Base-by-base conservation (phyloP, 495 filamentous ascomycete genomes). In the Lentithecium fluviatile region DNA sequence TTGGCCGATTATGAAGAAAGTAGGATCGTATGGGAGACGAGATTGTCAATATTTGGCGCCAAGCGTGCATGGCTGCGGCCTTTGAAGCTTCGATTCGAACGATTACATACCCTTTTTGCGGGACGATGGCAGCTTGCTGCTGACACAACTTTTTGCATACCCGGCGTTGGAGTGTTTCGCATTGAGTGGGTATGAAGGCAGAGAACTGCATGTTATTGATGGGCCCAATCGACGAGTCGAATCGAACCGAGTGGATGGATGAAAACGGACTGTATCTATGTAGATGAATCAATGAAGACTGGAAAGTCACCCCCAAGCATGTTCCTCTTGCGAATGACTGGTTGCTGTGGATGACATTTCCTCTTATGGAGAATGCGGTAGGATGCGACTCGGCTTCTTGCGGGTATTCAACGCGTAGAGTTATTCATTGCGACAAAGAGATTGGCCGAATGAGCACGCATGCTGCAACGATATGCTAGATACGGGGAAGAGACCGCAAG, bases 71-170 rank as follows among this genome's bases (percentile, higher is more conserved):
- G n/a, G n/a, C n/a, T n/a, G n/a, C n/a, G n/a, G n/a, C n/a, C n/a
- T n/a, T n/a, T n/a, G 13, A 20, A 13, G 29, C 26, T 51, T 48
- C 40, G 40, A 43, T 43, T 43, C 40, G 40, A 20, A 43, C 40
- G 40, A 43, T 6, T 43, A 43, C 53, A 56, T 47, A 45, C 53
- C 53, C 52, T 17, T 43, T 55, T 55, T 21, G 23, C n/a, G 32
- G 8, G 7, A 7, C 20, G 20, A 23, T 12, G 13, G 45, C 45
- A 49, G 45, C 24, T 24, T 29, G 45, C 45, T 49, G 45, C 45
- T 25, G 19, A 20, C 6, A 8, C 21, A 24, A 15, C 13, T 6
- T 21, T 25, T 49, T 6, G 45, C 45, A 49, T 49, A 29, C 24
- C 21, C 45, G 45, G 45, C 45, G 45, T 49, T 49, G 6, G 6